Evolutionary conservation across 2,329 filamentous ascomycete genomes (phyloP).

Genomic region (Escovopsis sp.): DNA sequence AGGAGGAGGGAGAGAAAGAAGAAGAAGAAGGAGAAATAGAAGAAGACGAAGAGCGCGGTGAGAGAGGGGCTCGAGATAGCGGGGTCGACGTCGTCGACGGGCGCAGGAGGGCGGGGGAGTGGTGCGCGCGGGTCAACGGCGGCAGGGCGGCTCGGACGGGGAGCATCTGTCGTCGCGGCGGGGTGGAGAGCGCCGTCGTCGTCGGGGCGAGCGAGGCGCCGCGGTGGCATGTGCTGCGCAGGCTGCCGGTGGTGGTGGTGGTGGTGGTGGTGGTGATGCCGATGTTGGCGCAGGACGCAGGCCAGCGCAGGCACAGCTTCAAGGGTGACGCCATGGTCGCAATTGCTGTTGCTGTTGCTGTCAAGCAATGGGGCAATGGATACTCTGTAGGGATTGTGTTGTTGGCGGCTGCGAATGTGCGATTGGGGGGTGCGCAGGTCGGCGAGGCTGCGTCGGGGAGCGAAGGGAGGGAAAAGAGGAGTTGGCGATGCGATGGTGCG

Average conservation of each 20-base stretch:
- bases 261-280: not conserved
- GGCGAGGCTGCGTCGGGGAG: not conserved
- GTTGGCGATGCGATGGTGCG: too few species aligned
- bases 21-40: not conserved
- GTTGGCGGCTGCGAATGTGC: too few species aligned
- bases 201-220: not conserved
- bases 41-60: not conserved
- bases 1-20: constrained; percentile 1
- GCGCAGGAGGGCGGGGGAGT: too few species aligned
- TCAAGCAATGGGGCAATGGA: not conserved
- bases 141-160: too few species aligned
- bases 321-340: constrained; percentile 16
- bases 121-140: too few species aligned
- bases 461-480: not conserved
- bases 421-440: not conserved
- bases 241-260: constrained; percentile 3
- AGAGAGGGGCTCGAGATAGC: too few species aligned
- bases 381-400: not conserved
- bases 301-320: constrained; percentile 19
- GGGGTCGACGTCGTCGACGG: too few species aligned
- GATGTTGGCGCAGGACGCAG: constrained; percentile 9
- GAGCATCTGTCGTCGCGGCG: too few species aligned
- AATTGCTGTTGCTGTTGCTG: not conserved
- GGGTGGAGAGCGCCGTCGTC: not conserved
- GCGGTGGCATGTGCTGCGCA: too few species aligned